Percentiles rank a stretch among this genome's conserved stretches.
Evolutionary conservation across 2,329 filamentous ascomycete species (phyloP).

Genomic region (Hypoxylon sp.): DNA sequence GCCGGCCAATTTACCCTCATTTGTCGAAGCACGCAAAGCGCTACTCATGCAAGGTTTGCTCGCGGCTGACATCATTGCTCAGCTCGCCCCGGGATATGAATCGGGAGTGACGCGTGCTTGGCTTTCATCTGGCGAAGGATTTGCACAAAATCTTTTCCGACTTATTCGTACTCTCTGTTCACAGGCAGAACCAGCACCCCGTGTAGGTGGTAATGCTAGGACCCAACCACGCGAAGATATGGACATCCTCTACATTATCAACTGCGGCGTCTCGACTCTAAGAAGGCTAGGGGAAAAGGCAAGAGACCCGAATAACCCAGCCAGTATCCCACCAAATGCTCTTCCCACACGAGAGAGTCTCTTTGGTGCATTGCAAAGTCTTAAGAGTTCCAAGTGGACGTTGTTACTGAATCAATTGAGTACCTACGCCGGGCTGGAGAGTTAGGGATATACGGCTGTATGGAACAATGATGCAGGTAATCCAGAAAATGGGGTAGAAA

Average conservation of each 20-base stretch:
- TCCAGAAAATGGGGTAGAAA: conserved; percentile 1
- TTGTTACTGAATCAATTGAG: conserved; percentile 78
- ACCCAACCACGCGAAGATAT: conserved; percentile 61
- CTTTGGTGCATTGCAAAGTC: conserved; percentile 73
- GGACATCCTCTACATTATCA: conserved; percentile 74
- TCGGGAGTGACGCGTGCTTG: conserved; percentile 80
- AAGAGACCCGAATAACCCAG: conserved; percentile 67
- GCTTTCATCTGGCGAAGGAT: conserved; percentile 87
- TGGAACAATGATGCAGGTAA: background rate
- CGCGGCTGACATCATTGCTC: conserved; percentile 88
- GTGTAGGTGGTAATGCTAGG: conserved; percentile 54
- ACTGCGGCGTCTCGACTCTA: conserved; percentile 77
- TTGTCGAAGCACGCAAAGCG: conserved; percentile 87
- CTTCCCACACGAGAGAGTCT: conserved; percentile 78
- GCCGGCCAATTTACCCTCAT: conserved; percentile 71
- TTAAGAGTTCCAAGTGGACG: conserved; percentile 73
- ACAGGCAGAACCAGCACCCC: conserved; percentile 68
- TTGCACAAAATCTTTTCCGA: conserved; percentile 83
- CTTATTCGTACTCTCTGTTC: conserved; percentile 80
- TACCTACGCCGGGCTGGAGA: conserved; percentile 66
- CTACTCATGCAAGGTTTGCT: conserved; percentile 93
- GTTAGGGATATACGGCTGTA: conserved; percentile 37
- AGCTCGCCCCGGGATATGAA: conserved; percentile 80
- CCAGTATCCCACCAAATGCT: conserved; percentile 70
- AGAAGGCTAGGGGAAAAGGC: conserved; percentile 78